Base-by-base conservation (phyloP, 495 filamentous ascomycete species). In the Saxophila tyrrhenica region DNA sequence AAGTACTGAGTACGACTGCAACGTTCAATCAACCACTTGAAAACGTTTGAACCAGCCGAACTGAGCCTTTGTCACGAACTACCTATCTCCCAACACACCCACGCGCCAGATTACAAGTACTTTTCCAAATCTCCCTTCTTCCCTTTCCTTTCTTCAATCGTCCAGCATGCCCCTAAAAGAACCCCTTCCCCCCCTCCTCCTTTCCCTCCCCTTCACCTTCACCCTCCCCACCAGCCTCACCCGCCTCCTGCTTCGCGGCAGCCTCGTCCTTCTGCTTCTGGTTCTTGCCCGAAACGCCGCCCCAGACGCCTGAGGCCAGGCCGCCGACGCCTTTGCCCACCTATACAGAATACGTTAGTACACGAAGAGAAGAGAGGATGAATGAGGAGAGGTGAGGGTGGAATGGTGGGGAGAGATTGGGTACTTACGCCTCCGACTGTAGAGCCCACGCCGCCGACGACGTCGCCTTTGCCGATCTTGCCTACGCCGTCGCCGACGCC, bases 251-350 rank as follows among this genome's bases (percentile, higher is more conserved):
- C 29, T 62, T 57, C 0, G 39, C 50, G 10, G 50, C 52, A 3
- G 52, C 56, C 2, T 7, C 52, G 20, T 56, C 51, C 38, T 55
- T 16, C 7, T 55, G 29, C 20, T 54, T 54, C 42, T 57, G 20
- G 39, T 57, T 57, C 0, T 22, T 41, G 2, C 60, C 60, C 17
- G 29, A 50, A 21, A 63, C 43, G 20, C 60, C 60, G 3, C 60
- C 60, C 60, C 60, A 63, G 21, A 63, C 52, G 13, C 60, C 60
- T 8, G 48, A 54, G 7, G 45, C 60, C n/a, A 63, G 29, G 0
- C 57, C 57, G 10, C 57, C 60, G 2, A 63, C 52, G 7, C 60
- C 60, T 38, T 51, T 50, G 15, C 52, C 57, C 1, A 60, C 48
- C 48, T 50, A 22, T 22, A 10, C n/a, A n/a, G n/a, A n/a, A 29